Evolutionary conservation across 805 yeast species (phyloP).

Genomic region (Candida gorgasii): DNA sequence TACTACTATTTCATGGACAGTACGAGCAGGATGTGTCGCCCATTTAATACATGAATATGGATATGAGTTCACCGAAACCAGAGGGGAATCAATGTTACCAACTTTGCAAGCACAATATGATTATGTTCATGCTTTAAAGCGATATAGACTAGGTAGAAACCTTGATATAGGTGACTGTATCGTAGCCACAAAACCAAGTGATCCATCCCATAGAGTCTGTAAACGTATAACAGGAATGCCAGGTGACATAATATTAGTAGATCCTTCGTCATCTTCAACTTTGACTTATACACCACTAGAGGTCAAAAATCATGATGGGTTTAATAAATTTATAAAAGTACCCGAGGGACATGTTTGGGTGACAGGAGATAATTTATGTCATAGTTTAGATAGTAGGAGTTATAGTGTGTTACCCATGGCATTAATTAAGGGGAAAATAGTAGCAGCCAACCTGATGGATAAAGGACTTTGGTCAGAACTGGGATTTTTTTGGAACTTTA

Average conservation of each 20-base stretch:
- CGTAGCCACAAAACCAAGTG: slow-evolving; percentile 87
- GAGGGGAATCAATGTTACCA: slow-evolving; percentile 96
- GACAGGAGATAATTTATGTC: slow-evolving; percentile 90
- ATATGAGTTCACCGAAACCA: slow-evolving; percentile 76
- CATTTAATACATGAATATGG: slow-evolving; percentile 69
- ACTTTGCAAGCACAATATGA: slow-evolving; percentile 75
- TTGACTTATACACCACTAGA: slow-evolving; percentile 34
- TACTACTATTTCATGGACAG: slow-evolving; percentile 47
- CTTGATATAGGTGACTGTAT: slow-evolving; percentile 81
- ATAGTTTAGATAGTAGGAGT: slow-evolving; percentile 84
- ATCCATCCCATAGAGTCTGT: slow-evolving; percentile 82
- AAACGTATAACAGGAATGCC: slow-evolving; percentile 96
- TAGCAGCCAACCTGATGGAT: slow-evolving; percentile 60
- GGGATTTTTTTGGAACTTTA: slow-evolving; percentile 42
- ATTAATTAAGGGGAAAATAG: slow-evolving; percentile 80
- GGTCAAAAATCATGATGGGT: slow-evolving; percentile 37
- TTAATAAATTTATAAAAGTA: slow-evolving; percentile 63
- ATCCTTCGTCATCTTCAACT: slow-evolving; percentile 65
- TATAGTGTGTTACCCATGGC: slow-evolving; percentile 92
- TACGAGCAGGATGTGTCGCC: slow-evolving; percentile 60
- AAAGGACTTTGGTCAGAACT: slow-evolving; percentile 43
- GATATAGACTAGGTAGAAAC: slow-evolving; percentile 61
- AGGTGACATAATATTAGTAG: slow-evolving; percentile 80
- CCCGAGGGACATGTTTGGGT: slow-evolving; percentile 98
- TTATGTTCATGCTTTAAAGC: slow-evolving; percentile 74